phyloP scores from a whole-genome alignment of 2,329 filamentous ascomycete species.

The Aulographum hederae region DNA sequence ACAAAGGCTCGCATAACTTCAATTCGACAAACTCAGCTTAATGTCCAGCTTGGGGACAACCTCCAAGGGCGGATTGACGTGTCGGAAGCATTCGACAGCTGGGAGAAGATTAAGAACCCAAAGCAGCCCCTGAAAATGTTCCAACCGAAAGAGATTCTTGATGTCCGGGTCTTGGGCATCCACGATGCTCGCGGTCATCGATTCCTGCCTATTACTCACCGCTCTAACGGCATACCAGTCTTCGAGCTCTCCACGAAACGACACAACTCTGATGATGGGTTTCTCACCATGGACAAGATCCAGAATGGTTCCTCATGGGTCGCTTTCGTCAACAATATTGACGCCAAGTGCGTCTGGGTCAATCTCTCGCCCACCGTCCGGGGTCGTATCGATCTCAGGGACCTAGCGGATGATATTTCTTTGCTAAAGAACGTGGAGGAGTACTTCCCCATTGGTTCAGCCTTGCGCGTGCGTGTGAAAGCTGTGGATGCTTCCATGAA shows the following conservation, averaged over 20 bases:
- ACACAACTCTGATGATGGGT: conserved; percentile 34
- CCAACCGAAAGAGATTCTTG: conserved; percentile 42
- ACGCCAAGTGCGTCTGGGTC: conserved; percentile 67
- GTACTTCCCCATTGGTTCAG: conserved; percentile 82
- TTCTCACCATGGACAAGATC: conserved; percentile 55
- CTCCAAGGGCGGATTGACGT: conserved; percentile 86
- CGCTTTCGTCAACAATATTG: conserved; percentile 82
- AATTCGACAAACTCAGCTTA: conserved; percentile 80
- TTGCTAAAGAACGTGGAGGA: conserved; percentile 55
- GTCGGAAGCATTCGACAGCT: conserved; percentile 75
- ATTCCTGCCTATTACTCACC: conserved; percentile 81
- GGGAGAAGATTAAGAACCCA: conserved; percentile 68
- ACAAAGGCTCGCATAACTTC: conserved; percentile 66
- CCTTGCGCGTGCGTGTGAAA: conserved; percentile 62
- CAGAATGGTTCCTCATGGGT: conserved; percentile 53
- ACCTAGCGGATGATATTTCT: conserved; percentile 74
- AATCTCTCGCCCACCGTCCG: conserved; percentile 78
- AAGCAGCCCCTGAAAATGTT: conserved; percentile 68
- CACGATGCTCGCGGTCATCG: conserved; percentile 82
- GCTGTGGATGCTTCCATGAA: conserved; percentile 54
- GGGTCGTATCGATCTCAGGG: conserved; percentile 64
- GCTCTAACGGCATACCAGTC: conserved; percentile 57
- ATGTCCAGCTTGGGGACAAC: conserved; percentile 73
- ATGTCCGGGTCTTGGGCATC: conserved; percentile 64
- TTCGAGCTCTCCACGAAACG: conserved; percentile 74